Conservation (phyloP, 345 rosid species). For the Moricandia moricandioides region DNA sequence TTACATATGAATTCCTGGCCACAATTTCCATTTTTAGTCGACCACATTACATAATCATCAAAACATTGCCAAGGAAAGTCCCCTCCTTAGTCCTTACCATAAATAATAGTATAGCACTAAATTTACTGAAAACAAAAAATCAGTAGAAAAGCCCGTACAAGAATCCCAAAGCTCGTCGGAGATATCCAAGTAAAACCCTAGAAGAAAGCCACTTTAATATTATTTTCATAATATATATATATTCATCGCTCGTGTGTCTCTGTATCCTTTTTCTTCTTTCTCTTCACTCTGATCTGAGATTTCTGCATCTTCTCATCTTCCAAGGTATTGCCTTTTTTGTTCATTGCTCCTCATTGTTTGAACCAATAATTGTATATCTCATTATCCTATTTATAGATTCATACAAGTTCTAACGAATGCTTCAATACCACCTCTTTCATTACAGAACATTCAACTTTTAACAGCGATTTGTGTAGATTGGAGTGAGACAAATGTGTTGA, state of each 20-base stretch:
- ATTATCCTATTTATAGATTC: not conserved
- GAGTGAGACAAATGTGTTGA: not conserved
- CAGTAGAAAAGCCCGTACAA: not conserved
- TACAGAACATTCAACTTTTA: not conserved
- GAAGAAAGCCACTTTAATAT: not conserved
- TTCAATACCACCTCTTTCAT: not conserved
- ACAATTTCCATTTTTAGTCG: too few relatives aligned
- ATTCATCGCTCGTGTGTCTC: not conserved
- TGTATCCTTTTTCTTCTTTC: not conserved
- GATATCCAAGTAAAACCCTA: conserved; percentile 35
- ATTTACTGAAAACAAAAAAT: too few relatives aligned
- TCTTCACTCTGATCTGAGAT: conserved; percentile 20
- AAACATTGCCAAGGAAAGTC: too few relatives aligned
- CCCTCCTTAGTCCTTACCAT: too few relatives aligned
- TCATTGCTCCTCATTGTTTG: too few relatives aligned
- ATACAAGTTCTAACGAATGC: not conserved
- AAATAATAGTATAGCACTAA: too few relatives aligned
- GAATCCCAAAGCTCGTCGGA: conserved; percentile 19
- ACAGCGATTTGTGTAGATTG: not conserved
- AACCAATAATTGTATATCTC: not conserved
- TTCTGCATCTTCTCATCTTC: not conserved
- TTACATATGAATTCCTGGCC: too few relatives aligned
- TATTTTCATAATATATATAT: not conserved
- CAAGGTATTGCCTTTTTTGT: conserved; percentile 9
- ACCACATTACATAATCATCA: too few relatives aligned